A percentile compares a stretch with the other conserved stretches of the same genome.
Evolutionary conservation across 2,329 filamentous ascomycete genomes (phyloP).

Genomic region (Hypoxylon sp.): DNA sequence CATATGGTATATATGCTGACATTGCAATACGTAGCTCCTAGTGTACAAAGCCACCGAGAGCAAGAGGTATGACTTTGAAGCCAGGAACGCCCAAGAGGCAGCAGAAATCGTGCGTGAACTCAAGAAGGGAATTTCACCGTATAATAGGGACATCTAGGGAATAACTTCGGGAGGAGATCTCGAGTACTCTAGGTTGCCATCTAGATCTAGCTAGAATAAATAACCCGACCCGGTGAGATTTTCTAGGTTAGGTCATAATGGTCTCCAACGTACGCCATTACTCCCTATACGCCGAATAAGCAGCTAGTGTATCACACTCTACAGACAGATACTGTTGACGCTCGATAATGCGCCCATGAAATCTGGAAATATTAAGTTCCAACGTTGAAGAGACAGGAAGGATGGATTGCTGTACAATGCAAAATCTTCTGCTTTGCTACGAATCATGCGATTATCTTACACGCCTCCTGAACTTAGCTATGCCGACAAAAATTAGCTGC

Average conservation of each 20-base stretch:
- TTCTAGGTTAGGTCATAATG: conserved; percentile 10
- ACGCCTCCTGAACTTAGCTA: neutral
- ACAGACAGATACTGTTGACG: conserved; percentile 3
- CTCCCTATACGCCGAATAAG: neutral
- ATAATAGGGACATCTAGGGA: conserved; percentile 54
- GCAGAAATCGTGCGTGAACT: conserved; percentile 83
- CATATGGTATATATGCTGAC: conserved; percentile 15
- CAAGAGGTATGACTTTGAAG: conserved; percentile 88
- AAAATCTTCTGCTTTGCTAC: too few relatives aligned
- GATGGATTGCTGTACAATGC: conserved; percentile 4
- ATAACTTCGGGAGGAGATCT: conserved; percentile 1
- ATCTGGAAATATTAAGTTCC: neutral
- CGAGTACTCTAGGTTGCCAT: neutral
- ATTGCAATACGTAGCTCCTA: conserved; percentile 66
- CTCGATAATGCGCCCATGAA: neutral
- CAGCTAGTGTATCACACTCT: neutral
- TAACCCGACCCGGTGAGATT: conserved; percentile 13
- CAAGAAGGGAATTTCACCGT: conserved; percentile 79
- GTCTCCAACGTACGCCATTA: neutral
- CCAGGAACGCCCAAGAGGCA: conserved; percentile 77
- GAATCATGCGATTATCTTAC: neutral
- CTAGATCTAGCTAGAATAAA: conserved; percentile 9
- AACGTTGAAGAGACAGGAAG: neutral
- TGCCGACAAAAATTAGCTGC: neutral
- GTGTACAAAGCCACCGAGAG: conserved; percentile 82